phyloP scores from a whole-genome alignment of 2,329 filamentous ascomycete species.

The Trichoderma atroviride region DNA sequence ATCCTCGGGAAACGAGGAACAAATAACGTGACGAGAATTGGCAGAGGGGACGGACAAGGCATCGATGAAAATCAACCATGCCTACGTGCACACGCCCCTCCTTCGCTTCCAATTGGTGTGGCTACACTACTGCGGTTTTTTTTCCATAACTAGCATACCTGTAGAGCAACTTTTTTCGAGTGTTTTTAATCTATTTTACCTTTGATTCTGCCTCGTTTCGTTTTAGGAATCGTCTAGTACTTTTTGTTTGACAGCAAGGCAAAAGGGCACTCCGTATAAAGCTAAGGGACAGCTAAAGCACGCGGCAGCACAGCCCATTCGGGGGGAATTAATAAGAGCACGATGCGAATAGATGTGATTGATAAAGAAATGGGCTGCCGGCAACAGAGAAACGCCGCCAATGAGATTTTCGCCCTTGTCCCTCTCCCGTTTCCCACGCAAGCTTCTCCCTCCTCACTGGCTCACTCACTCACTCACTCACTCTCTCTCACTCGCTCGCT shows the following conservation, averaged over 20 bases:
- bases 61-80: not conserved
- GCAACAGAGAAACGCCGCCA: constrained; percentile 12
- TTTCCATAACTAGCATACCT: not conserved
- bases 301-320: not conserved
- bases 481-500: not conserved
- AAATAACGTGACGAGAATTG: not conserved
- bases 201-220: not conserved
- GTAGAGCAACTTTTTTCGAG: not conserved
- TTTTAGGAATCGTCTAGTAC: not conserved
- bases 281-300: not conserved
- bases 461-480: no score
- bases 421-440: not conserved
- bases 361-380: not conserved
- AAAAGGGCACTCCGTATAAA: not conserved
- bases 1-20: constrained; percentile 12
- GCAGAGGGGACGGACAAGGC: not conserved
- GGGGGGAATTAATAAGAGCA: not conserved
- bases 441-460: no score
- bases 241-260: not conserved
- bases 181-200: constrained; percentile 1
- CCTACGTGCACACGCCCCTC: not conserved
- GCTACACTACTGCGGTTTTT: not conserved
- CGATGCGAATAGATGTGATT: not conserved
- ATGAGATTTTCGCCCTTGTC: not conserved
- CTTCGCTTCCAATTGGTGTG: not conserved